These are phyloP conservation scores for Sistotremastrum niveocremeum DNA, from an alignment of 768 basidiomycete genomes.

Conservation along the genomic window DNA sequence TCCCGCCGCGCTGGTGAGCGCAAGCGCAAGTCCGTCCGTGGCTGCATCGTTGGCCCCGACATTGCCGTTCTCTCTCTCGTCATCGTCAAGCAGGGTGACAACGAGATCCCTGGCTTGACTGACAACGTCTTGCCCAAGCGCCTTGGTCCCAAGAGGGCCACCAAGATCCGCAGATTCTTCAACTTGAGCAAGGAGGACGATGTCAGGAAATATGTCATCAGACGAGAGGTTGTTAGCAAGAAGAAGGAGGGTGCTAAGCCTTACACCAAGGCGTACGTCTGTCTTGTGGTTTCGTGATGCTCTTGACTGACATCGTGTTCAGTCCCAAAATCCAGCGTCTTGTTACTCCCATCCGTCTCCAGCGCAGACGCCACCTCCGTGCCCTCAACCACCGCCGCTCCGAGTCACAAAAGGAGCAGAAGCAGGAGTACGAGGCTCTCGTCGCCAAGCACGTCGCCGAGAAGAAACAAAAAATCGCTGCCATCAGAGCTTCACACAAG, in stretches of 20 bases:
- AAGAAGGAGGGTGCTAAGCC: constrained; percentile 90
- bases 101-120: constrained; percentile 82
- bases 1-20: constrained; percentile 85
- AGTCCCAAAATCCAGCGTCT: constrained; percentile 96
- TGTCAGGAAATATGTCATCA: constrained; percentile 93
- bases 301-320: not conserved
- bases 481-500: constrained; percentile 75
- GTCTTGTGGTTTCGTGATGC: not conserved
- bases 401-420: constrained; percentile 90
- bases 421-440: constrained; percentile 83
- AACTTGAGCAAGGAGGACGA: constrained; percentile 96
- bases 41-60: constrained; percentile 95
- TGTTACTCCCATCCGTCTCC: constrained; percentile 89
- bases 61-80: constrained; percentile 89
- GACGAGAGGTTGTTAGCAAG: constrained; percentile 74
- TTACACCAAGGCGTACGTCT: constrained; percentile 88
- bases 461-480: constrained; percentile 84
- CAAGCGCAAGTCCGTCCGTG: constrained; percentile 97
- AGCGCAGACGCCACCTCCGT: constrained; percentile 87
- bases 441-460: constrained; percentile 84
- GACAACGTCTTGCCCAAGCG: constrained; percentile 89
- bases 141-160: constrained; percentile 93
- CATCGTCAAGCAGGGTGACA: constrained; percentile 93
- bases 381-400: constrained; percentile 80
- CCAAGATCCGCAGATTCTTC: constrained; percentile 96